phyloP scores from a whole-genome alignment of 2,329 filamentous ascomycete species.

The Pyrenophora teres region DNA sequence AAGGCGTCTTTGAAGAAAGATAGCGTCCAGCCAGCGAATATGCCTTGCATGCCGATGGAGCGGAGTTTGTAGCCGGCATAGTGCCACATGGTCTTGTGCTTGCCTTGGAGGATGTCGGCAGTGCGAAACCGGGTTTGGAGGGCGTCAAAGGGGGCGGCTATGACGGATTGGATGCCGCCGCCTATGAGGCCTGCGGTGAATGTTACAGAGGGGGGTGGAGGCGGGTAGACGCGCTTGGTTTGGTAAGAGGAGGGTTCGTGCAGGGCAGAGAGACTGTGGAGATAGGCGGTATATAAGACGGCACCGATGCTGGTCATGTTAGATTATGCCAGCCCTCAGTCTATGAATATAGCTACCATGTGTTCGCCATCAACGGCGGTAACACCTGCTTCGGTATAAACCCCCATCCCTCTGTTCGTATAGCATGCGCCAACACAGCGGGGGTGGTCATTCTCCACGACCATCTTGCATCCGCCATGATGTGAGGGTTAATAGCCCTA shows the following conservation, averaged over 20 bases:
- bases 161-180: constrained; percentile 69
- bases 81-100: constrained; percentile 71
- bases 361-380: constrained; percentile 74
- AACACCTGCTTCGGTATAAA: constrained; percentile 78
- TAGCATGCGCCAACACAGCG: constrained; percentile 69
- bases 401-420: constrained; percentile 72
- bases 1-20: constrained; percentile 71
- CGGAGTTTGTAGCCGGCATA: constrained; percentile 69
- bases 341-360: constrained; percentile 54
- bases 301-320: constrained; percentile 63
- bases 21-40: constrained; percentile 75
- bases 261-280: constrained; percentile 68
- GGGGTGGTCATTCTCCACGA: constrained; percentile 70
- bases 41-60: constrained; percentile 73
- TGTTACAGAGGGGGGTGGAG: constrained; percentile 65
- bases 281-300: constrained; percentile 75
- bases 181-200: constrained; percentile 73
- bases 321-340: not conserved
- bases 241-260: constrained; percentile 68
- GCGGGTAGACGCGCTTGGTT: constrained; percentile 70
- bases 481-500: constrained; percentile 64
- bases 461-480: constrained; percentile 56
- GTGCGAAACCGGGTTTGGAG: constrained; percentile 74
- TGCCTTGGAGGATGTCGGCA: constrained; percentile 62
- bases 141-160: constrained; percentile 76